These are phyloP conservation scores for Adansonia gregorii DNA, from an alignment of 441 rosid genomes.

Conservation along the genomic window DNA sequence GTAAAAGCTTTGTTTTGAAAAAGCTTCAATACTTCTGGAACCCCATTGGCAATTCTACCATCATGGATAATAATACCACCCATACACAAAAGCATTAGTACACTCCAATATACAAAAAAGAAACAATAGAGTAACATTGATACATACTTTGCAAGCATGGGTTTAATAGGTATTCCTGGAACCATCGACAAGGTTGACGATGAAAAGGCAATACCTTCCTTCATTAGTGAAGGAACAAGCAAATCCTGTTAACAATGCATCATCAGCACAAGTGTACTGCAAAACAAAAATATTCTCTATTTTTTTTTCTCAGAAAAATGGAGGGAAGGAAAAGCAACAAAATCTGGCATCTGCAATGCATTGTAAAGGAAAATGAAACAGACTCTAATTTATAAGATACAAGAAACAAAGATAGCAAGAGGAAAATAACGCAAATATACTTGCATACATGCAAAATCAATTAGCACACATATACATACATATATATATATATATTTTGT, in stretches of 20 bases:
- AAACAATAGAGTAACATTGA: constrained; percentile 26
- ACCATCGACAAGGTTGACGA: constrained; percentile 73
- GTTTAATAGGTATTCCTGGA: constrained; percentile 86
- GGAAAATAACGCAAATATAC: neutral
- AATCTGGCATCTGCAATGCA: constrained; percentile 4
- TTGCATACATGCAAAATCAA: neutral
- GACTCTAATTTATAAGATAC: neutral
- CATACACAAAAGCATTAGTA: constrained; percentile 30
- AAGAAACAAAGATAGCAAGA: neutral
- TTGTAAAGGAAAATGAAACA: neutral
- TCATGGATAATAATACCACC: constrained; percentile 14
- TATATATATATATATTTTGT: neutral
- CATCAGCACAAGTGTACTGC: neutral
- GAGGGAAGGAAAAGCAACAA: constrained; percentile 17
- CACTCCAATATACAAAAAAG: constrained; percentile 1
- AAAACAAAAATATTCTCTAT: neutral
- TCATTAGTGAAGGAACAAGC: constrained; percentile 71
- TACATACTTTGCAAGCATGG: constrained; percentile 89
- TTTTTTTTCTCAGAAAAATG: neutral
- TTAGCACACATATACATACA: neutral
- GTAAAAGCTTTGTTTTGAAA: constrained; percentile 74
- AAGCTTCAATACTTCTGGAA: constrained; percentile 58
- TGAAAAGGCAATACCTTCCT: constrained; percentile 67
- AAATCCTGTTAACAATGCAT: constrained; percentile 59
- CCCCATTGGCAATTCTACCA: constrained; percentile 76